Percentiles rank a stretch among this genome's conserved stretches.
These are phyloP conservation scores for Fusarium vanettenii DNA, from an alignment of 2,329 filamentous ascomycete species.

Conservation along the genomic window DNA sequence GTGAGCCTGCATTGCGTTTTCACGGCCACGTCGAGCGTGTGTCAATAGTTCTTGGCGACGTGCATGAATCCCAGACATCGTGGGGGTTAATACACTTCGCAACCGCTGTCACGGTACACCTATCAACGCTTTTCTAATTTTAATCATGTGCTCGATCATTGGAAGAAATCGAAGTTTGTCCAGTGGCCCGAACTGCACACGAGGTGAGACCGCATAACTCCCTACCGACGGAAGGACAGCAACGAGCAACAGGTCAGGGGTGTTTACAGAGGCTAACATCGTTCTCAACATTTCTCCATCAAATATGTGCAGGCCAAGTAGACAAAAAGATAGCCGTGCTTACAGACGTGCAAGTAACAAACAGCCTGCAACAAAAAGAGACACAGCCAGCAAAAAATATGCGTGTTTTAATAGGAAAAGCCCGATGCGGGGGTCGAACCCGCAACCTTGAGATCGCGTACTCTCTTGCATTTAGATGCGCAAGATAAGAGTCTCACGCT, in stretches of 20 bases:
- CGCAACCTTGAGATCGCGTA: slow-evolving; percentile 63
- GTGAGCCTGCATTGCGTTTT: background rate
- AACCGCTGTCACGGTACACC: background rate
- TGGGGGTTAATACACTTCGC: background rate
- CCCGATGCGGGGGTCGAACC: slow-evolving; percentile 62
- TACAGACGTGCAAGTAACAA: background rate
- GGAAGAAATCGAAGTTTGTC: background rate
- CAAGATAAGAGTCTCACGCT: slow-evolving; percentile 71
- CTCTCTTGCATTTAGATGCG: background rate
- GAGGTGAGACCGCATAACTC: background rate
- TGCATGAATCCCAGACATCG: background rate
- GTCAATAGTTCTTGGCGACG: background rate
- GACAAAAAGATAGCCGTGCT: no score
- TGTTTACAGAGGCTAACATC: background rate
- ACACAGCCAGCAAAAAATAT: background rate
- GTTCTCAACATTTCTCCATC: background rate
- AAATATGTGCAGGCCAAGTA: background rate
- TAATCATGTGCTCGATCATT: background rate
- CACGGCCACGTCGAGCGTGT: background rate
- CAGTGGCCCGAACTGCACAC: background rate
- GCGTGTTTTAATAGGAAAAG: slow-evolving; percentile 21
- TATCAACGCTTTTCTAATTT: background rate
- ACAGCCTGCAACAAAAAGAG: background rate
- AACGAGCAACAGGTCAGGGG: background rate
- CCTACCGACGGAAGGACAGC: background rate